A percentile compares a stretch with the other conserved stretches of the same genome.
These are phyloP conservation scores for Sordaria brevicollis DNA, from an alignment of 495 filamentous ascomycete genomes.

Conservation along the genomic window DNA sequence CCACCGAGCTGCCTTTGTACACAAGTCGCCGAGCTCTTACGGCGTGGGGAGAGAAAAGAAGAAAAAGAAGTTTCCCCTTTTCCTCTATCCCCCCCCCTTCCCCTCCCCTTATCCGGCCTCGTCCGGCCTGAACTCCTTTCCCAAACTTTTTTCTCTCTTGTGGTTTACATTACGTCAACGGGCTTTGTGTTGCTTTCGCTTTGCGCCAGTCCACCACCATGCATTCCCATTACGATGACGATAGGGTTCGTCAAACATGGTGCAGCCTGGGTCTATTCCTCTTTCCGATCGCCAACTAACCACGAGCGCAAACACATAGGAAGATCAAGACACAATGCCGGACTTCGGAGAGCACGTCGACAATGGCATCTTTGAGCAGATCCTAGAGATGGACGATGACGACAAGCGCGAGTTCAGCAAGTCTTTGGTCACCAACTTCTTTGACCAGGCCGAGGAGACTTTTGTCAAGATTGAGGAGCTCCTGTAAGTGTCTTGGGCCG, in stretches of 20 bases:
- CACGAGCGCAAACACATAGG: constrained; percentile 3
- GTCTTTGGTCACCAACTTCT: constrained; percentile 85
- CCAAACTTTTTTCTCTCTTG: not conserved
- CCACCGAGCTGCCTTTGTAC: not conserved
- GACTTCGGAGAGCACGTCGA: constrained; percentile 66
- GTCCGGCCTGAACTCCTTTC: not conserved
- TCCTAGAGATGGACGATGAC: constrained; percentile 93
- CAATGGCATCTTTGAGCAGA: constrained; percentile 73
- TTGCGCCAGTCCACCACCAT: not conserved
- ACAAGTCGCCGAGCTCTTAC: not conserved
- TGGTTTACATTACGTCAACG: not conserved
- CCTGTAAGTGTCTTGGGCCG: constrained; percentile 50
- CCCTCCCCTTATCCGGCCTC: not conserved
- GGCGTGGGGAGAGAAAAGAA: not conserved
- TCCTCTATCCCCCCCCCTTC: not conserved
- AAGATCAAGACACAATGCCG: constrained; percentile 21
- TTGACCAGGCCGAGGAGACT: constrained; percentile 79
- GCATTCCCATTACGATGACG: constrained; percentile 1
- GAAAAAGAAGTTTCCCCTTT: not conserved
- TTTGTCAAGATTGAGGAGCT: constrained; percentile 75
- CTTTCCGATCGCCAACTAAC: constrained; percentile 2
- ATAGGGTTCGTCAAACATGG: constrained; percentile 15
- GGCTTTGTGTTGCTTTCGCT: not conserved
- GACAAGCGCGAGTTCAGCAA: constrained; percentile 67
- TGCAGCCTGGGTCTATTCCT: not conserved